Conservation (phyloP, 192 early-diverging fungal species). For the Umbelopsis sp. region DNA sequence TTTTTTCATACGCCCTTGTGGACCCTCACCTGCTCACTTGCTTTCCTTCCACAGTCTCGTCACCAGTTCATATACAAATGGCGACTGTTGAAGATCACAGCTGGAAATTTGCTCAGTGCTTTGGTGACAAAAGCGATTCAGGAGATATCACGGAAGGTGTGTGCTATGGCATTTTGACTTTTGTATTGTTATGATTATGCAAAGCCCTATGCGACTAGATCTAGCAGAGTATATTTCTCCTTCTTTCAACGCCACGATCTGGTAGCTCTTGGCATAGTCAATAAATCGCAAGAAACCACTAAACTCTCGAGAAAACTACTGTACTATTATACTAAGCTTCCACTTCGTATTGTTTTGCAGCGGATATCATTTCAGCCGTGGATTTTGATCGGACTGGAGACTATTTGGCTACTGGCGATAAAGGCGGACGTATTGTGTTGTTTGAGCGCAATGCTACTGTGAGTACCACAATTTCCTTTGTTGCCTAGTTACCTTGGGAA, state of each 20-base stretch:
- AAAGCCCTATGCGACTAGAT: not conserved
- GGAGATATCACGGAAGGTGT: conserved; percentile 95
- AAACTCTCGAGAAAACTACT: not conserved
- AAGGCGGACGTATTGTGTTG: conserved; percentile 88
- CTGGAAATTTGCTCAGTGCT: conserved; percentile 93
- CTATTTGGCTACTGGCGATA: conserved; percentile 90
- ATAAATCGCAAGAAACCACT: too few relatives aligned
- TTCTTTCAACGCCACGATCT: too few relatives aligned
- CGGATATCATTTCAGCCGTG: conserved; percentile 94
- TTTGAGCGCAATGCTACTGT: conserved; percentile 90
- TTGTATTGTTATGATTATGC: not conserved
- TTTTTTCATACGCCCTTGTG: not conserved
- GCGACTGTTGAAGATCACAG: conserved; percentile 47
- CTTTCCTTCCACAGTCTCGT: not conserved
- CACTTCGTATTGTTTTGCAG: conserved; percentile 39
- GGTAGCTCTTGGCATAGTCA: too few relatives aligned
- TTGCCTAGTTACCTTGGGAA: not conserved
- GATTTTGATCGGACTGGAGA: conserved; percentile 92
- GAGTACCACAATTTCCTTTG: conserved; percentile 37
- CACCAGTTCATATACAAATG: not conserved
- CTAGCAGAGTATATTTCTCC: not conserved
- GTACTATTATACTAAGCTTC: not conserved
- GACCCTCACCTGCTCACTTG: not conserved
- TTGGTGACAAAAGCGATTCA: conserved; percentile 93
- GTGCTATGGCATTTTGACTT: not conserved